A percentile compares a stretch with the other conserved stretches of the same genome.
Evolutionary conservation across 140 eudicot species (phyloP).

Genomic region (Flaveria floridana): DNA sequence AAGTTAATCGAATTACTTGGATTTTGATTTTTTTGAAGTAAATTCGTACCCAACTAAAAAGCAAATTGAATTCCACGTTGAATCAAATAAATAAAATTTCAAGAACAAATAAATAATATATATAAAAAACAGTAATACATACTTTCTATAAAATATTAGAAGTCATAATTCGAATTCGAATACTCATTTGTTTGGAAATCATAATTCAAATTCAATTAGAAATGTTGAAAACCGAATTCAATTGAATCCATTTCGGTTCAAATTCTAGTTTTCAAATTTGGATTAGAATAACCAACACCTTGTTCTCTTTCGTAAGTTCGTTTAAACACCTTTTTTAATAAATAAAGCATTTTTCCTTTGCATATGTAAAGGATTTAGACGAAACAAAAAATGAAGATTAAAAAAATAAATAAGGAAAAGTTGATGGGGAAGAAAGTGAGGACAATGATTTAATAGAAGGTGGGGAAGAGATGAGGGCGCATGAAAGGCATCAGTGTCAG

Average conservation of each 20-base stretch:
- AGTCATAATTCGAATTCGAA: not conserved
- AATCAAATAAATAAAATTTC: not conserved
- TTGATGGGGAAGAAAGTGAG: conserved; percentile 26
- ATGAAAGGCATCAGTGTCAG: conserved; percentile 33
- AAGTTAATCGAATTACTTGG: not conserved
- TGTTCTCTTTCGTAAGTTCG: too few species aligned
- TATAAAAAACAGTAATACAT: too few species aligned
- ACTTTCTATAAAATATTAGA: too few species aligned
- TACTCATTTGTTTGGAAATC: not conserved
- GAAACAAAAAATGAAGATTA: not conserved
- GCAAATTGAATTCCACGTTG: not conserved
- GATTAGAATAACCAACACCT: not conserved
- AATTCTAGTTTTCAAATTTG: too few species aligned
- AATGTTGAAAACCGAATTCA: too few species aligned
- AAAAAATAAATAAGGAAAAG: not conserved
- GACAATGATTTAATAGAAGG: conserved; percentile 34
- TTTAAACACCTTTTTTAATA: too few species aligned
- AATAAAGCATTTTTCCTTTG: too few species aligned
- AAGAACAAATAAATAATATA: too few species aligned
- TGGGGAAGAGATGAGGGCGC: conserved; percentile 37
- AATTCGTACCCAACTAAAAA: too few species aligned
- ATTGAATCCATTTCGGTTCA: too few species aligned
- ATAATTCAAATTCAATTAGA: not conserved
- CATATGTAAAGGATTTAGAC: not conserved
- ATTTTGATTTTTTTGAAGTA: too few species aligned